Evolutionary conservation across 257 asterid species (phyloP), one percentile per base, ranked within the genome.

Genomic region (Nicotiana tabacum): DNA sequence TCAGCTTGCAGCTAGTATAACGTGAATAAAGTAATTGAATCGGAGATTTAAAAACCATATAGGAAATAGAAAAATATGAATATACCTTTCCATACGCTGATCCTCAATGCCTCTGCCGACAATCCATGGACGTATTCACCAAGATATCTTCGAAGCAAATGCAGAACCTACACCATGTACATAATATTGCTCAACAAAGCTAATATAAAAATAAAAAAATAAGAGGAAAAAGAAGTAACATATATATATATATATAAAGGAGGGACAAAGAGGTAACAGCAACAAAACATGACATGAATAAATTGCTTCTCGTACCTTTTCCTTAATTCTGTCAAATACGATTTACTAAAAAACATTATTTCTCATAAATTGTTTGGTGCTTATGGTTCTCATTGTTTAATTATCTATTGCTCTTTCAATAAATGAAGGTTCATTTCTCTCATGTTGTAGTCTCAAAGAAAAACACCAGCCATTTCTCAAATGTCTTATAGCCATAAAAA

Each of bases 101-200:
- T 96, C 80, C 98, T 90, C 91, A 96, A 86, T 86, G 99, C 98
- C 89, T 96, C 99, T 21, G 98, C 90, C 11, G 99, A 96, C 85
- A 96, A 89, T 83, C 99, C 99, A 85, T 96, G 98, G 88, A 96
- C 99, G 85, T 96, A 96, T 90, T 96, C 99, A 43, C 99, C 99
- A 95, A 96, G 88, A 86, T 96, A 96, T 82, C 89, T 93, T 65
- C 99, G 98, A 89, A 96, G 99, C 94, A 96, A 91, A 90, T 96
- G 98, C 91, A 96, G 87, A 86, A 96, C 99, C 99, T 96, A 87
- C 64, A 81, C 70, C 84, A 66, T 55, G 60, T 27, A 81, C 69
- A 65, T 55, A 82, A 77, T 21, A 66, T 69, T 69, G 74, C 81
- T 65, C 51, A 62, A n/a, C 69, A 64, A 48, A 81, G 39, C 82